Evolutionary conservation across 345 rosid genomes (phyloP).

Genomic region (Balakata baccata): DNA sequence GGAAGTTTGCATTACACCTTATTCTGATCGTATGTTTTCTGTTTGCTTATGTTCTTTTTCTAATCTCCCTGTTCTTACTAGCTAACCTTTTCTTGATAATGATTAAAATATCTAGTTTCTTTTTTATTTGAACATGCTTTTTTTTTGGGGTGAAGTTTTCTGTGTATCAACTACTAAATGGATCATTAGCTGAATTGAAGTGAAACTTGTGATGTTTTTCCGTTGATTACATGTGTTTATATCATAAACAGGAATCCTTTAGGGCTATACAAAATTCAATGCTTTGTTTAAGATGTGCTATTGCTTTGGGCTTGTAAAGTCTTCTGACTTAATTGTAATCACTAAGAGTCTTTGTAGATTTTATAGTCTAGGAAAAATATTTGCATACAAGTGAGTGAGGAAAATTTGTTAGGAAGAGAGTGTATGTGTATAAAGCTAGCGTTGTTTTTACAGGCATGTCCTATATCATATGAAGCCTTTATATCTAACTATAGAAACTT

Average conservation of each 20-base stretch:
- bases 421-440: background rate
- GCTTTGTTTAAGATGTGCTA: background rate
- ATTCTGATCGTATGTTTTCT: conserved; percentile 72
- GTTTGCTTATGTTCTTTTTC: conserved; percentile 9
- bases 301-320: background rate
- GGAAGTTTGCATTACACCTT: conserved; percentile 93
- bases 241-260: background rate
- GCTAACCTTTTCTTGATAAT: background rate
- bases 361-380: background rate
- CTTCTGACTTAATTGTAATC: background rate
- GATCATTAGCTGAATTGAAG: background rate
- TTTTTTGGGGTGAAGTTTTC: background rate
- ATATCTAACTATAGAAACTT: conserved; percentile 12
- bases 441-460: background rate
- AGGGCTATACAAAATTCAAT: background rate
- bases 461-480: background rate
- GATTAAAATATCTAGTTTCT: background rate
- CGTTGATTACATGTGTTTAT: background rate
- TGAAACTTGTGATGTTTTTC: background rate
- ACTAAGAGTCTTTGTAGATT: background rate
- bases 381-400: background rate
- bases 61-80: background rate
- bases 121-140: background rate
- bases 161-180: background rate
- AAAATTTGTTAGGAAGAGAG: background rate